Conservation (phyloP, 495 filamentous ascomycete genomes). For the Hamigera avellanea region DNA sequence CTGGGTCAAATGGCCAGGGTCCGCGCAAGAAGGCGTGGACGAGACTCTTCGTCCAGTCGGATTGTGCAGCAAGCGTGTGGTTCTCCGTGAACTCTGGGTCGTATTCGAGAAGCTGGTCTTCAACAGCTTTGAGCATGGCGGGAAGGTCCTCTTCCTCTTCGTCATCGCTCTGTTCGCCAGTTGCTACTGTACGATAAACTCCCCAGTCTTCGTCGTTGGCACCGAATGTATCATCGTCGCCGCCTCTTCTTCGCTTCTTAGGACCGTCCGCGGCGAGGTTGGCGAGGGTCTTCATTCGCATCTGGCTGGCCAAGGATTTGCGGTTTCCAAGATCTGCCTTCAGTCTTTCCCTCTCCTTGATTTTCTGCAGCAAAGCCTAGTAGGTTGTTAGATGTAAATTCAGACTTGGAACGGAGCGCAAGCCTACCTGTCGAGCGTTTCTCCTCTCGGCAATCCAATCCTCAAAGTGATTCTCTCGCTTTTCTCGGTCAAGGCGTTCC, state of each 20-base stretch:
- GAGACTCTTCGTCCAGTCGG: constrained; percentile 85
- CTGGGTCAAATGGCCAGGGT: constrained; percentile 71
- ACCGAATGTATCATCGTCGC: constrained; percentile 84
- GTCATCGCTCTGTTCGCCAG: constrained; percentile 61
- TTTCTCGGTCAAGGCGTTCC: constrained; percentile 69
- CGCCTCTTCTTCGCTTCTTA: constrained; percentile 68
- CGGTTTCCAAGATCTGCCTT: constrained; percentile 90
- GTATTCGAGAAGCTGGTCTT: constrained; percentile 73
- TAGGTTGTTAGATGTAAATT: not conserved
- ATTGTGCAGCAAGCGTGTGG: constrained; percentile 80
- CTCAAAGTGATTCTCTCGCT: constrained; percentile 71
- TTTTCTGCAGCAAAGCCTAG: constrained; percentile 56
- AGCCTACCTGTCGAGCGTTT: constrained; percentile 50
- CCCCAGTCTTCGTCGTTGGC: constrained; percentile 97
- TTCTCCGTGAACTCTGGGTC: constrained; percentile 84
- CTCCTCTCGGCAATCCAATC: constrained; percentile 77
- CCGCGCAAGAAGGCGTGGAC: constrained; percentile 84
- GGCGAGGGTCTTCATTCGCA: constrained; percentile 97
- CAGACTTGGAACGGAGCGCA: too few relatives aligned
- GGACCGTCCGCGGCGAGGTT: constrained; percentile 89
- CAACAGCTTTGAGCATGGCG: constrained; percentile 56
- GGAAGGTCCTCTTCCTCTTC: constrained; percentile 81
- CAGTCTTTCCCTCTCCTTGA: constrained; percentile 85
- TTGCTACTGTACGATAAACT: constrained; percentile 84
- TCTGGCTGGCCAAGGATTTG: constrained; percentile 88